Evolutionary conservation across 2,329 filamentous ascomycete genomes (phyloP), one percentile per base, ranked within the genome.

Genomic region (Cladophialophora yegresii): DNA sequence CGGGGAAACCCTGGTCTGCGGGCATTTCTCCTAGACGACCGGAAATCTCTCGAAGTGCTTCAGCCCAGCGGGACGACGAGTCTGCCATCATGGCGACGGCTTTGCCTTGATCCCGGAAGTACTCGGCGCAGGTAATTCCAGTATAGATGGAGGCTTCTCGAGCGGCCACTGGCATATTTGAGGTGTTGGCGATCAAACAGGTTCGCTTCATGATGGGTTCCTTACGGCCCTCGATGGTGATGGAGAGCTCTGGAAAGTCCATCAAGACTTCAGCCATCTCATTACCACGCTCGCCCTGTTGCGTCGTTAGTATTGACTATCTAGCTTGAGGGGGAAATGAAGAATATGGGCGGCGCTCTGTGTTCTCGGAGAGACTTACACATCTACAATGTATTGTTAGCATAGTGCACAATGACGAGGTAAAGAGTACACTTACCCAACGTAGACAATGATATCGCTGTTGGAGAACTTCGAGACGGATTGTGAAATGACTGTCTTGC

Each of bases 131-230:
- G 0, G 92, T 96, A 70, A 97, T 96, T 75, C 87, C 95, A 2
- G 95, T 99, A 81, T 99, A 99, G 77, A 99, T 99, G 70, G 95
- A 99, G 63, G 95, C 95, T 80, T 99, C 95, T 81, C 95, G 92
- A 67, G 95, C 95, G 69, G 95, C 95, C 75, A 99, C 95, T 67
- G 95, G 95, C 95, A 99, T 99, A 84, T 99, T 99, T 73, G 95
- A 99, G 50, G 95, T 99, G 81, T 99, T 99, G 78, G 95, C 95
- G 76, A 99, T 98, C 67, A 99, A 85, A 23, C 92, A 96, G 16
- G 95, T 99, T 78, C 95, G 93, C 87, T 99, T 99, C 95, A 99
- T 99, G 83, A 99, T 99, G 72, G 93, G 93, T 78, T 99, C 95
- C 80, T 93, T 89, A 76, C 93, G 92, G 73, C 95, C 95, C 50